These are phyloP conservation scores for Fusarium annulatum DNA, from an alignment of 2,329 filamentous ascomycete genomes.

Conservation along the genomic window DNA sequence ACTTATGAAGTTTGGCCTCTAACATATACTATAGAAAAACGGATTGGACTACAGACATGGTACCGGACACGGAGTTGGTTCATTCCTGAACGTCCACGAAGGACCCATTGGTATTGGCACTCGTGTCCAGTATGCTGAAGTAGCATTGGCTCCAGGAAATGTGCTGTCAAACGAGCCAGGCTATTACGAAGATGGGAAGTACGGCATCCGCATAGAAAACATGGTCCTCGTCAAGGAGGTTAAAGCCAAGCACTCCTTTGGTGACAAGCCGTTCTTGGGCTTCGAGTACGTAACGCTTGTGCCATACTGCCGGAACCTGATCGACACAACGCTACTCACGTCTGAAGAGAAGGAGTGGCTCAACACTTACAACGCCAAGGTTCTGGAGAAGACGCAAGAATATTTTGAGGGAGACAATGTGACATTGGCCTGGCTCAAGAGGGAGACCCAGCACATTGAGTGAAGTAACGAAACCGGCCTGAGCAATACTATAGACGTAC, in stretches of 20 bases:
- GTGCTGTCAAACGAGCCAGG: conserved; percentile 97
- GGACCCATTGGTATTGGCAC: conserved; percentile 97
- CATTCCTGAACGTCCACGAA: conserved; percentile 96
- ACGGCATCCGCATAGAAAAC: conserved; percentile 97
- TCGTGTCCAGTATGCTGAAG: conserved; percentile 89
- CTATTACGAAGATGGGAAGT: conserved; percentile 95
- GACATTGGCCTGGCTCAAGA: conserved; percentile 82
- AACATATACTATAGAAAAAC: conserved; percentile 54
- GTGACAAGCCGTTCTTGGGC: conserved; percentile 91
- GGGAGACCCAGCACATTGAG: conserved; percentile 78
- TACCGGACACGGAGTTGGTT: conserved; percentile 95
- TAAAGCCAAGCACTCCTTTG: conserved; percentile 88
- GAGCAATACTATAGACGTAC: conserved; percentile 55
- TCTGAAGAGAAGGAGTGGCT: conserved; percentile 84
- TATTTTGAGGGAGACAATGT: conserved; percentile 80
- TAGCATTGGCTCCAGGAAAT: conserved; percentile 89
- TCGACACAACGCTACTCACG: conserved; percentile 79
- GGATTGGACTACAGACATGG: conserved; percentile 96
- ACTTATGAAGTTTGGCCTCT: conserved; percentile 10
- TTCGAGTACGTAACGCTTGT: conserved; percentile 99
- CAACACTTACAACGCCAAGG: conserved; percentile 84
- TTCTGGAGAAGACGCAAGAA: conserved; percentile 81
- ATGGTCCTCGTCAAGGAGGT: conserved; percentile 90
- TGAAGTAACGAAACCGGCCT: conserved; percentile 43
- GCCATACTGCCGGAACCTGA: conserved; percentile 89